phyloP scores from a whole-genome alignment of 169 alveolate species.

The Eimeria zaria region DNA sequence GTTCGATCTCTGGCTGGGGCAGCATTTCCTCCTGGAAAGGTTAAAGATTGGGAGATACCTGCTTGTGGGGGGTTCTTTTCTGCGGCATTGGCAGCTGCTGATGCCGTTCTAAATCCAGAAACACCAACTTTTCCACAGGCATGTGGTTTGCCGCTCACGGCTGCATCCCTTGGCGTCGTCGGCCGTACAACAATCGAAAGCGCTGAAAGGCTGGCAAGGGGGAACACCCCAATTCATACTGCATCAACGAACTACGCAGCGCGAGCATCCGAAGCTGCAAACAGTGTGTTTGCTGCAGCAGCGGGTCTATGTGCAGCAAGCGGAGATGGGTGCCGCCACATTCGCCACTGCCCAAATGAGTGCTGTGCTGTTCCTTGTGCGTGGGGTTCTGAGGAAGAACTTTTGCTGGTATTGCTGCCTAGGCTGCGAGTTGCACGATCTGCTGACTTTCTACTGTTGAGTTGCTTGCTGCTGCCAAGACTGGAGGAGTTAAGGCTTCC shows the following conservation, averaged over 20 bases:
- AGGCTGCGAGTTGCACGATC: slow-evolving; percentile 33
- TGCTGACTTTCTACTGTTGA: slow-evolving; percentile 49
- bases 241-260: slow-evolving; percentile 1
- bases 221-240: neutral
- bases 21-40: slow-evolving; percentile 25
- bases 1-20: neutral
- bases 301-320: slow-evolving; percentile 67
- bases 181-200: neutral
- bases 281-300: slow-evolving; percentile 51
- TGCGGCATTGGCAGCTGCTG: slow-evolving; percentile 64
- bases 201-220: neutral
- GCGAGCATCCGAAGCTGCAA: slow-evolving; percentile 26
- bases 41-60: neutral
- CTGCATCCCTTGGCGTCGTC: neutral
- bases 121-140: neutral
- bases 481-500: slow-evolving; percentile 71
- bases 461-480: slow-evolving; percentile 48
- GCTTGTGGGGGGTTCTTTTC: slow-evolving; percentile 1
- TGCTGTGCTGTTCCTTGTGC: slow-evolving; percentile 77
- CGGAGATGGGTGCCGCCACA: slow-evolving; percentile 61
- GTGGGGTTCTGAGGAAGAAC: slow-evolving; percentile 48
- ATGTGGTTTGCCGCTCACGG: slow-evolving; percentile 1
- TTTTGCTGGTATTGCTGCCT: slow-evolving; percentile 54
- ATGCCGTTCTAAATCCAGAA: neutral
- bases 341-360: slow-evolving; percentile 4